Base-by-base conservation (phyloP, 2,329 filamentous ascomycete species). In the Fusarium sp. region DNA sequence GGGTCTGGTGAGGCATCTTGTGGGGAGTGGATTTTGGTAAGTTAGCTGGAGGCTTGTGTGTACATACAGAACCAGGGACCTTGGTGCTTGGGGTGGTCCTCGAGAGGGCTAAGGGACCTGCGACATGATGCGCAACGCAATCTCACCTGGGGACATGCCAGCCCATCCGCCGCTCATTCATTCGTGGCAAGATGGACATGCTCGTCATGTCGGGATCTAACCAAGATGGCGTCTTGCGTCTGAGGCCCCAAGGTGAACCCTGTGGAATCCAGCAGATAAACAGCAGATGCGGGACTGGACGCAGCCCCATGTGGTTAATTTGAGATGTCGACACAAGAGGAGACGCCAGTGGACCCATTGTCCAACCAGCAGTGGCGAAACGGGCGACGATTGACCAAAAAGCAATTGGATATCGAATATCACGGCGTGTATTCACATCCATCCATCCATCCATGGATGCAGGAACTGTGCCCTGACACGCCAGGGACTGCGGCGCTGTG, bases 331-430 rank as follows among this genome's bases (percentile, higher is more conserved):
- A 76, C 68, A 74, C 67, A 70, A 69, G 76, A 73, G 76, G 74
- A 77, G 67, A 78, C 73, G 64, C 66, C 58, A 56, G 62, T 60
- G 61, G 52, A 31, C 54, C 70, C 60, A 79, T 79, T 80, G 73
- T 70, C 78, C 76, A 80, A 79, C 77, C 77, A 80, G 72, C 62
- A 60, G 68, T 58, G 59, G 62, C 60, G 22, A 57, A 65, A 34
- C 24, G 47, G 24, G 59, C 40, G 62, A 61, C 66, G 59, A 73
- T 66, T 73, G 66, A 63, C 27, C 61, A 76, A 73, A 70, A 70
- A 76, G 76, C 76, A 75, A 73, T 64, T 69, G 67, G 62, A 69
- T 76, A 70, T 78, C 64, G 57, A 63, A 77, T 75, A 71, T 66
- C 67, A 73, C 65, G 66, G 65, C 66, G 71, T 65, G 66, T 60